Percentiles rank a stretch among this genome's conserved stretches.
These are phyloP conservation scores for Lentinula guzmanii DNA, from an alignment of 768 basidiomycete species.

Conservation along the genomic window DNA sequence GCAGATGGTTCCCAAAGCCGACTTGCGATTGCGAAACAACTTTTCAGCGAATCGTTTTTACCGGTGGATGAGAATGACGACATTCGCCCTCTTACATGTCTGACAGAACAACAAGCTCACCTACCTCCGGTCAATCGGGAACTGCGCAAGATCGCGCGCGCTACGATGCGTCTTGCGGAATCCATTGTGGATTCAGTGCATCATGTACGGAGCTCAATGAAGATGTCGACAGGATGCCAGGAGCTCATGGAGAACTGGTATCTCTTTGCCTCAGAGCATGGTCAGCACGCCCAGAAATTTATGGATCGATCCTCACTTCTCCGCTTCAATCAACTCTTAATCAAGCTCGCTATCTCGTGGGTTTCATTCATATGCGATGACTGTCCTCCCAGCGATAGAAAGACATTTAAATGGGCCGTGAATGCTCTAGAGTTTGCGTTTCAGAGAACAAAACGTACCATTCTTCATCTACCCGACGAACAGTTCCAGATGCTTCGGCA, in stretches of 20 bases:
- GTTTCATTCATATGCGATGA: conserved; percentile 98
- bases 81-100: conserved; percentile 38
- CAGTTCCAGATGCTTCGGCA: conserved; percentile 89
- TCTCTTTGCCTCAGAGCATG: conserved; percentile 93
- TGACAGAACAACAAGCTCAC: conserved; percentile 84
- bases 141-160: conserved; percentile 83
- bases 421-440: conserved; percentile 91
- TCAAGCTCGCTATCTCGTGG: conserved; percentile 94
- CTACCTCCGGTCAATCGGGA: conserved; percentile 86
- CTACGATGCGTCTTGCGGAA: conserved; percentile 86
- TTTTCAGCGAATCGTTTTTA: conserved; percentile 62
- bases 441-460: conserved; percentile 82
- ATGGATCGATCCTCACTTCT: conserved; percentile 69
- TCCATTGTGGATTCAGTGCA: conserved; percentile 91
- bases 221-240: conserved; percentile 58
- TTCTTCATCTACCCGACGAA: conserved; percentile 79
- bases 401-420: conserved; percentile 98
- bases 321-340: conserved; percentile 79
- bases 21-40: conserved; percentile 69
- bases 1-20: conserved; percentile 84
- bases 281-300: conserved; percentile 81
- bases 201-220: conserved; percentile 68
- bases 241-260: conserved; percentile 94
- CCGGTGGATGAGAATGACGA: conserved; percentile 62
- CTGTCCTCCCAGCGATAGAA: conserved; percentile 92